A percentile compares a stretch with the other conserved stretches of the same genome.
Evolutionary conservation across 495 filamentous ascomycete genomes (phyloP).

Genomic region (Aspergillus wentii): DNA sequence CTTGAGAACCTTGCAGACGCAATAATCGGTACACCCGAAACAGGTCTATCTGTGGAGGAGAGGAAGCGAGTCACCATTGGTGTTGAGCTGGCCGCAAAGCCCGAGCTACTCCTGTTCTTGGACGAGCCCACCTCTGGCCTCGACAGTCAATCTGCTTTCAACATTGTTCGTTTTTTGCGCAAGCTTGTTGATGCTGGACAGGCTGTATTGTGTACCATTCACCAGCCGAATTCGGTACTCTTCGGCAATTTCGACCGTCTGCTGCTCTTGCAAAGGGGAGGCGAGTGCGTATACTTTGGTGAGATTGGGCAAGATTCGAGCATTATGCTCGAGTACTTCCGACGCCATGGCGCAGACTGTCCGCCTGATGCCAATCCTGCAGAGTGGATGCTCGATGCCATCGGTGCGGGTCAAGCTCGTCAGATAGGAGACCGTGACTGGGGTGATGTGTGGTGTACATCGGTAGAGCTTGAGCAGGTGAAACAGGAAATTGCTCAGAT

Average conservation of each 20-base stretch:
- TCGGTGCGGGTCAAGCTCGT: constrained; percentile 72
- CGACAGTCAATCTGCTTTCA: constrained; percentile 78
- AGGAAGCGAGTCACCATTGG: constrained; percentile 80
- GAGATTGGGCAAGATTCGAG: constrained; percentile 60
- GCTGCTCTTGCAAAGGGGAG: constrained; percentile 63
- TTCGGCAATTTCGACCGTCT: constrained; percentile 77
- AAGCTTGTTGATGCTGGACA: constrained; percentile 76
- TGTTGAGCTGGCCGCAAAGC: constrained; percentile 87
- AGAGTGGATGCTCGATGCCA: constrained; percentile 81
- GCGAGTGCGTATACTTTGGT: constrained; percentile 72
- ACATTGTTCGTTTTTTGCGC: constrained; percentile 77
- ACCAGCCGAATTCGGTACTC: constrained; percentile 67
- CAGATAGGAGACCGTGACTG: constrained; percentile 72
- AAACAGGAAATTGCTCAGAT: constrained; percentile 65
- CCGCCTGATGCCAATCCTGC: constrained; percentile 69
- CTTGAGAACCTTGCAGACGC: constrained; percentile 52
- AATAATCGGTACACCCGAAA: constrained; percentile 48
- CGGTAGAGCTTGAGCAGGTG: constrained; percentile 60
- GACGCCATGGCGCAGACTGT: constrained; percentile 55
- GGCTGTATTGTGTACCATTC: constrained; percentile 77
- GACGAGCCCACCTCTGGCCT: constrained; percentile 82
- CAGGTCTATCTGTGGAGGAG: constrained; percentile 61
- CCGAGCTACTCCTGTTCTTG: constrained; percentile 72
- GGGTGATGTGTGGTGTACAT: constrained; percentile 73
- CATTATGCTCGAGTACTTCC: constrained; percentile 63